A percentile compares a stretch with the other conserved stretches of the same genome.
Conservation (phyloP, 2,329 filamentous ascomycete genomes). For the Tolypocladium pustulatum region DNA sequence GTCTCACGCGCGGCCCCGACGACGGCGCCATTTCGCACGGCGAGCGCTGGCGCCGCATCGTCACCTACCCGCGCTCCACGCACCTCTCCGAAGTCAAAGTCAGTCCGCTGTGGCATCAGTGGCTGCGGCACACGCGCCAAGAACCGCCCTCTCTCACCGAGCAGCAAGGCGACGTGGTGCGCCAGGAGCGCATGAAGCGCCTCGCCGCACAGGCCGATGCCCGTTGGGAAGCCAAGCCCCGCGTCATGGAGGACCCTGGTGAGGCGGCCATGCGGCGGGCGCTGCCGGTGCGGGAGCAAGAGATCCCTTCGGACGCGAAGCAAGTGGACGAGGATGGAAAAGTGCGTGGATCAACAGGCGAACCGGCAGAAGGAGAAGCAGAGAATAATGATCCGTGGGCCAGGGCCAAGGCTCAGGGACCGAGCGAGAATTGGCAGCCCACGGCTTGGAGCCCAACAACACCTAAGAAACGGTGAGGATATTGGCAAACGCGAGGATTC, state of each 20-base stretch:
- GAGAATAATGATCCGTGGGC: slow-evolving; percentile 45
- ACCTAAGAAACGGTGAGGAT: slow-evolving; percentile 16
- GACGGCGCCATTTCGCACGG: slow-evolving; percentile 10
- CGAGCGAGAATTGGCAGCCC: slow-evolving; percentile 59
- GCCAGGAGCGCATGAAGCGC: slow-evolving; percentile 41
- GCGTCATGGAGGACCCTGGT: slow-evolving; percentile 29
- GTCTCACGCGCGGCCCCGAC: slow-evolving; percentile 28
- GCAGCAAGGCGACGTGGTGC: slow-evolving; percentile 40
- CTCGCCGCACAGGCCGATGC: slow-evolving; percentile 53
- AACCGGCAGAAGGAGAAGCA: no score
- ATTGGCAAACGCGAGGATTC: not conserved
- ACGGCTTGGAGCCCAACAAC: slow-evolving; percentile 46
- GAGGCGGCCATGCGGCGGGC: slow-evolving; percentile 2
- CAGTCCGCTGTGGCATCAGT: slow-evolving; percentile 57
- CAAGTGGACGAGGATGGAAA: not conserved
- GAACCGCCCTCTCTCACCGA: slow-evolving; percentile 46
- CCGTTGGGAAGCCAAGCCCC: slow-evolving; percentile 50
- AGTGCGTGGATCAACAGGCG: not conserved
- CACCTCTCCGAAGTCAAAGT: slow-evolving; percentile 47
- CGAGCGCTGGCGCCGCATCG: slow-evolving; percentile 50
- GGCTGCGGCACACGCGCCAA: slow-evolving; percentile 50
- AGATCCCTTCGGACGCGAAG: not conserved
- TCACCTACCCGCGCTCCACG: slow-evolving; percentile 43
- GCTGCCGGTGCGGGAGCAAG: slow-evolving; percentile 4
- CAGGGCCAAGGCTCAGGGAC: slow-evolving; percentile 31